Evolutionary conservation across 805 yeast species (phyloP), one percentile per base, ranked within the genome.

Genomic region (Lachancea fermentati): DNA sequence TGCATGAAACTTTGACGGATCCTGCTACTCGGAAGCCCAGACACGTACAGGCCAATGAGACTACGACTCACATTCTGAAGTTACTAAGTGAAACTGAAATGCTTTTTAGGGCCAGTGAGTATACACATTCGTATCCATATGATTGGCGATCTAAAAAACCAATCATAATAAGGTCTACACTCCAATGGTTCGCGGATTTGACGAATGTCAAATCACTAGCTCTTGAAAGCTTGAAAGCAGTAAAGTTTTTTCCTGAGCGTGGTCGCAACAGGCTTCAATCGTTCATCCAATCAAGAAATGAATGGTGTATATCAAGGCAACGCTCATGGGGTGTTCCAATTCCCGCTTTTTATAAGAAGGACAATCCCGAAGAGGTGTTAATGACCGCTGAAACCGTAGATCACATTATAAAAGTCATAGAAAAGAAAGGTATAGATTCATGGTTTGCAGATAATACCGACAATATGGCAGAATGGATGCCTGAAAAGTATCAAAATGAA

Each of bases 301-400:
- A 93, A 57, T 93, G 99, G 99, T 93, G 98, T 64, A 88, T 93
- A 24, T 89, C 97, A 1, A 72, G 99, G 52, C 99, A 93, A 60
- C 77, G 99, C 49, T 72, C 76, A 14, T 93, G 99, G 99, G 99
- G 99, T 34, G 97, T 93, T 25, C 98, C 98, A 1, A 84, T 93
- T 30, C 97, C 98, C 1, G 93, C 85, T 0, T 63, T 93, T 6
- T 85, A 81, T 62, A 67, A 75, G 34, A 67, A 65, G 39, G 45
- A 36, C 11, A 68, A 68, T 28, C 75, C 85, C 1, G 82, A 76
- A n/a, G 78, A 72, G 36, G 82, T 88, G 1, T 48, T 87, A 8
- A 65, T 79, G 58, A 79, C 77, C 33, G 70, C 69, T 15, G 75
- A 67, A 26, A 69, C 77, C 1, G 75, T 88, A 2, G 68, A 62